Evolutionary conservation across 768 basidiomycete species (phyloP).

Genomic region (Mycena haematopus): DNA sequence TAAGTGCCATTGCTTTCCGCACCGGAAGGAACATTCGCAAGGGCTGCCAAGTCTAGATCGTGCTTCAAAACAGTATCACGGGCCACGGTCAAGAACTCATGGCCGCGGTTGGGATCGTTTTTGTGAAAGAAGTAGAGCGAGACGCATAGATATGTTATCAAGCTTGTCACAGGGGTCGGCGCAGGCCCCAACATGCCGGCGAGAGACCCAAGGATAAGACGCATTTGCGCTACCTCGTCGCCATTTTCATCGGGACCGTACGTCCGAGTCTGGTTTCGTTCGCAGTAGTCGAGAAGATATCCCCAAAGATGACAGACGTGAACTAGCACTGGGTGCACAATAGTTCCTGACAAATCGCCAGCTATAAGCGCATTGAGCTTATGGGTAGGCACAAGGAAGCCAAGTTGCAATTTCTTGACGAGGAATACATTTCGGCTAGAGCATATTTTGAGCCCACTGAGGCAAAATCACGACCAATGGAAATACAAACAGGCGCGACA

Average conservation of each 20-base stretch:
- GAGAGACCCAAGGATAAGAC: slow-evolving; percentile 24
- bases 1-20: slow-evolving; percentile 3
- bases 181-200: slow-evolving; percentile 22
- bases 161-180: slow-evolving; percentile 13
- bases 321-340: slow-evolving; percentile 26
- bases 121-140: slow-evolving; percentile 29
- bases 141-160: slow-evolving; percentile 17
- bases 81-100: slow-evolving; percentile 20
- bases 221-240: slow-evolving; percentile 29
- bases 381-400: slow-evolving; percentile 14
- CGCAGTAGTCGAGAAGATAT: slow-evolving; percentile 24
- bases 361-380: slow-evolving; percentile 15
- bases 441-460: neutral
- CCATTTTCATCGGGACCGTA: slow-evolving; percentile 15
- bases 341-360: slow-evolving; percentile 21
- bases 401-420: slow-evolving; percentile 17
- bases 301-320: slow-evolving; percentile 29
- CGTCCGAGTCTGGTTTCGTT: slow-evolving; percentile 16
- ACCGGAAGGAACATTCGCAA: slow-evolving; percentile 1
- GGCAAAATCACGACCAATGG: neutral
- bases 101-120: slow-evolving; percentile 17
- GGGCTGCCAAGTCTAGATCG: slow-evolving; percentile 24
- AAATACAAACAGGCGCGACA: slow-evolving; percentile 18
- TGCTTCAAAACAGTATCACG: slow-evolving; percentile 12
- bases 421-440: slow-evolving; percentile 26